These are phyloP conservation scores for Psilocybe cyanescens DNA, from an alignment of 768 basidiomycete species.

Conservation along the genomic window DNA sequence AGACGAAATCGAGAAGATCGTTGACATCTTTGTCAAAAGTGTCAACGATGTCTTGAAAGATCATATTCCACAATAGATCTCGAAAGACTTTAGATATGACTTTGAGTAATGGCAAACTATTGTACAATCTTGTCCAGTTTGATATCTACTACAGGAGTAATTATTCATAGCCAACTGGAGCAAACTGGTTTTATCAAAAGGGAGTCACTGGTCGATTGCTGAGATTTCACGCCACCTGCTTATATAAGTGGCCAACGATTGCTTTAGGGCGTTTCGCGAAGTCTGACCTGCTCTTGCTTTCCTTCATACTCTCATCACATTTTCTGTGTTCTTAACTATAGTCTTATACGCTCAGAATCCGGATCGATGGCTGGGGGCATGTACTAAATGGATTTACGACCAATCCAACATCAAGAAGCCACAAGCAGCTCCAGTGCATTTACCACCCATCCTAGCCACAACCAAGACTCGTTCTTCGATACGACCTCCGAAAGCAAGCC, in stretches of 20 bases:
- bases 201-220: slow-evolving; percentile 7
- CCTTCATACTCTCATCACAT: slow-evolving; percentile 35
- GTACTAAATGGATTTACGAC: slow-evolving; percentile 93
- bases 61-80: slow-evolving; percentile 24
- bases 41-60: slow-evolving; percentile 66
- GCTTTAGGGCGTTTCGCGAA: slow-evolving; percentile 38
- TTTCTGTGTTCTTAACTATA: slow-evolving; percentile 29
- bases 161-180: not conserved
- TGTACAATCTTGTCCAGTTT: not conserved
- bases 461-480: slow-evolving; percentile 40
- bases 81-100: not conserved
- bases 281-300: slow-evolving; percentile 33
- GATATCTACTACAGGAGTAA: not conserved
- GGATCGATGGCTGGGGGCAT: slow-evolving; percentile 87
- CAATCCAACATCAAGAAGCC: slow-evolving; percentile 71
- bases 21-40: slow-evolving; percentile 63
- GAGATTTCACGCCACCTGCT: slow-evolving; percentile 42
- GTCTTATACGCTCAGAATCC: slow-evolving; percentile 39
- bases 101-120: not conserved
- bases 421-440: slow-evolving; percentile 67
- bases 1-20: slow-evolving; percentile 72
- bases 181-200: not conserved
- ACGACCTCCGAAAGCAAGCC: slow-evolving; percentile 55
- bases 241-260: slow-evolving; percentile 47
- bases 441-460: slow-evolving; percentile 43